Conservation (phyloP, 176 grass and related monocot genomes). For the Echinochloa phyllopogon region DNA sequence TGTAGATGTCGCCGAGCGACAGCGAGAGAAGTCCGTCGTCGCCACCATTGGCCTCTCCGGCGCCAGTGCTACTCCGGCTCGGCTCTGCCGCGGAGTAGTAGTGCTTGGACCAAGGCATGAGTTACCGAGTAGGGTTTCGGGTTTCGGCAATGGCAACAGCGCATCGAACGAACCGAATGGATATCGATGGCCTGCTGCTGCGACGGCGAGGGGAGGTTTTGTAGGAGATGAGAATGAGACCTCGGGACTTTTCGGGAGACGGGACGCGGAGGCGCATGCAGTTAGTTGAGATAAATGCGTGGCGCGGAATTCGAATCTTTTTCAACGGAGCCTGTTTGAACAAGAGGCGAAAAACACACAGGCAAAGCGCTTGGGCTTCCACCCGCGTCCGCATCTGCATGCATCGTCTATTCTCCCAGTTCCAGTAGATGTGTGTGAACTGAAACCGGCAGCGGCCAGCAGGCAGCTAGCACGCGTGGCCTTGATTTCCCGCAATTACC, state of each 20-base stretch:
- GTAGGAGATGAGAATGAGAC: not conserved
- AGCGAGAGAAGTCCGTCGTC: not conserved
- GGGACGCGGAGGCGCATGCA: not conserved
- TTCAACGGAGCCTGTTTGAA: not conserved
- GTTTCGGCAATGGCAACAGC: not conserved
- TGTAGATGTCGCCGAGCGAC: constrained; percentile 33
- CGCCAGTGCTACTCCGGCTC: not conserved
- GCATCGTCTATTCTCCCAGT: no score
- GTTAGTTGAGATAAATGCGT: constrained; percentile 11
- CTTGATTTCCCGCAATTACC: no score
- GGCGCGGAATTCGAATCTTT: not conserved
- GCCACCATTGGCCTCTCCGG: not conserved
- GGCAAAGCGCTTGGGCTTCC: not conserved
- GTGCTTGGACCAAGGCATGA: not conserved
- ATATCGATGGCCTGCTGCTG: no score
- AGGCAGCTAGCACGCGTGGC: no score
- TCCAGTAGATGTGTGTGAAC: no score
- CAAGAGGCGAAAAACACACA: not conserved
- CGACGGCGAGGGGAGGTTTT: not conserved
- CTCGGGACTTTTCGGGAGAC: not conserved
- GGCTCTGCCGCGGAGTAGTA: not conserved
- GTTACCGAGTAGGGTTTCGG: no score
- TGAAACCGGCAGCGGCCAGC: no score
- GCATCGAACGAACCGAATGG: no score
- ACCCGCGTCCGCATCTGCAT: no score